Conservation (phyloP, 805 yeast species). For the Grigorovia yakushimaensis region DNA sequence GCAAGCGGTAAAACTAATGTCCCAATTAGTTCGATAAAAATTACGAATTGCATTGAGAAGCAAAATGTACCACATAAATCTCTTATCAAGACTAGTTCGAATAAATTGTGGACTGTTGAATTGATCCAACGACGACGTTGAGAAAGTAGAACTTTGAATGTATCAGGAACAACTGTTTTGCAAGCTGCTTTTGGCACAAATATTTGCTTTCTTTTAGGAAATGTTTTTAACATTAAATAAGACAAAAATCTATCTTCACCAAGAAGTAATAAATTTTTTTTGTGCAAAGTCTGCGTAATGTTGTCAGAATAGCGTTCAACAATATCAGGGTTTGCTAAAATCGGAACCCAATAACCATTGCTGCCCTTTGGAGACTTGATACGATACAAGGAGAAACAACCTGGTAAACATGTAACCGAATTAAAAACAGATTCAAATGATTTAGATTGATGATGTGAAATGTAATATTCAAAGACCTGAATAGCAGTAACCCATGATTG, state of each 20-base stretch:
- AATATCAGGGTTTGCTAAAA: conserved; percentile 84
- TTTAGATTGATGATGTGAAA: conserved; percentile 89
- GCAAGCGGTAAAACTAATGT: conserved; percentile 87
- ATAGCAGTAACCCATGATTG: conserved; percentile 87
- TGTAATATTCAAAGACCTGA: conserved; percentile 88
- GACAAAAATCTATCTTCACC: conserved; percentile 88
- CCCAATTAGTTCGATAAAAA: conserved; percentile 74
- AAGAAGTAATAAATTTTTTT: conserved; percentile 69
- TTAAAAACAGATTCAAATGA: conserved; percentile 92
- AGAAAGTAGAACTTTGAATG: conserved; percentile 67
- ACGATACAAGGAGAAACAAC: conserved; percentile 88
- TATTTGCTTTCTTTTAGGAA: conserved; percentile 80
- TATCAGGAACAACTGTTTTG: conserved; percentile 79
- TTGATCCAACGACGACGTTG: conserved; percentile 97
- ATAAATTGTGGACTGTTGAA: conserved; percentile 84
- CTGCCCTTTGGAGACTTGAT: conserved; percentile 80
- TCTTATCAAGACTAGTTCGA: conserved; percentile 75
- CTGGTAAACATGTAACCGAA: conserved; percentile 90
- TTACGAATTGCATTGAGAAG: conserved; percentile 89
- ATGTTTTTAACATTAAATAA: conserved; percentile 77
- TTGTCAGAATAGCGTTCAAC: conserved; percentile 88
- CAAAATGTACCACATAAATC: conserved; percentile 93
- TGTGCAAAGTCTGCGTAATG: conserved; percentile 72
- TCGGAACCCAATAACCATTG: conserved; percentile 85
- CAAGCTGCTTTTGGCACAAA: conserved; percentile 89